Evolutionary conservation across 768 basidiomycete genomes (phyloP), one percentile per base, ranked within the genome.

Genomic region (Lactarius sp.): DNA sequence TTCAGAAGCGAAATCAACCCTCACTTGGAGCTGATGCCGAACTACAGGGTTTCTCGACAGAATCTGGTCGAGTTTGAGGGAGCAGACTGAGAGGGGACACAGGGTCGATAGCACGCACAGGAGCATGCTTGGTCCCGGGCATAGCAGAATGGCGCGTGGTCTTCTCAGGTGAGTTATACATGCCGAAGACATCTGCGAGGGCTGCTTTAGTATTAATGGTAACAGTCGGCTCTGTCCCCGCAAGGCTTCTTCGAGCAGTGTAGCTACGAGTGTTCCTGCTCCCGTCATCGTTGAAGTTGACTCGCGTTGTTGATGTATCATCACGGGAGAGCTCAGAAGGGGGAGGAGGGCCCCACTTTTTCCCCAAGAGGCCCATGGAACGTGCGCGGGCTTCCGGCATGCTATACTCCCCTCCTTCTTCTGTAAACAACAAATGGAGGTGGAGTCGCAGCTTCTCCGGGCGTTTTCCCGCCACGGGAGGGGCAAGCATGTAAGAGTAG

Each of bases 161-260:
- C 75, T 86, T 90, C 65, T 91, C 90, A 2, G 90, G 90, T 9
- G 90, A 92, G 73, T 97, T 96, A 73, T 94, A 98, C 88, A 98
- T 94, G 57, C 87, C 89, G 75, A 95, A 94, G 47, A 98, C 93
- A 71, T 98, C 94, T 13, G 85, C 90, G 39, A 97, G 80, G 4
- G 97, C 97, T 66, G 93, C 92, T 73, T 94, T 95, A 34, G 97
- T 99, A 73, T 97, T 97, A 69, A 98, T 93, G 0, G 97, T 99
- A 6, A 98, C 87, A 0, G 92, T 93, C 4, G 91, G 90, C 72
- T 93, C 91, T 16, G 77, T 79, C 16, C 74, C 80, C 34, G 74
- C 75, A 62, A 77, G 71, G 46, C 79, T 81, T 75, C 77, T 83
- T 59, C 83, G 76, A 33, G 76, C 77, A 56, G 70, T 69, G 10